Evolutionary conservation across 352 stramenopile genomes (phyloP).

Genomic region (Phytophthora parvispora): DNA sequence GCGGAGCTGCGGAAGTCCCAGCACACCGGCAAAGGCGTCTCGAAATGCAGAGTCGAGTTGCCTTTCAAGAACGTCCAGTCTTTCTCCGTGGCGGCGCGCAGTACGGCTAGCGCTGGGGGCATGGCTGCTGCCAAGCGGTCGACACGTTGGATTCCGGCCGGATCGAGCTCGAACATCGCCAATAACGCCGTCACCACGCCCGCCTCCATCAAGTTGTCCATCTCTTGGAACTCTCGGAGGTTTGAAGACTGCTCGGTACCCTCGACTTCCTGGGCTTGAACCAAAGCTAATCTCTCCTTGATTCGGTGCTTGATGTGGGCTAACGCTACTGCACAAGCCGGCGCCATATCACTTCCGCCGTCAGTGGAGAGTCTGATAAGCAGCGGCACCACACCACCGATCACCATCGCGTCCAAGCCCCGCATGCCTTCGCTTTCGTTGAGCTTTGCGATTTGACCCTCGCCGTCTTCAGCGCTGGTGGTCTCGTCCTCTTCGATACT

Average conservation of each 20-base stretch:
- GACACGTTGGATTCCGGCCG: slow-evolving; percentile 69
- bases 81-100: slow-evolving; percentile 36
- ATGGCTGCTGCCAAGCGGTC: slow-evolving; percentile 71
- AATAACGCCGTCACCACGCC: slow-evolving; percentile 77
- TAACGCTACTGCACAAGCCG: slow-evolving; percentile 72
- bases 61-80: slow-evolving; percentile 72
- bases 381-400: slow-evolving; percentile 59
- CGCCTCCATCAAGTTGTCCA: slow-evolving; percentile 73
- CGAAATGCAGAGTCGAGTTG: slow-evolving; percentile 47
- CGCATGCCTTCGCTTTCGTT: slow-evolving; percentile 32
- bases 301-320: slow-evolving; percentile 84
- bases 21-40: slow-evolving; percentile 61
- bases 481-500: slow-evolving; percentile 19
- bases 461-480: not conserved
- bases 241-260: slow-evolving; percentile 8
- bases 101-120: slow-evolving; percentile 50
- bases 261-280: slow-evolving; percentile 27
- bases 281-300: slow-evolving; percentile 50
- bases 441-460: not conserved
- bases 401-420: slow-evolving; percentile 61
- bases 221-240: slow-evolving; percentile 25
- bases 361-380: slow-evolving; percentile 69
- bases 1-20: slow-evolving; percentile 80
- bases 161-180: slow-evolving; percentile 85
- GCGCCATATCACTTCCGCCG: slow-evolving; percentile 67